Conservation (phyloP, 371 early-diverging fungal genomes). For the Nematocida major region DNA sequence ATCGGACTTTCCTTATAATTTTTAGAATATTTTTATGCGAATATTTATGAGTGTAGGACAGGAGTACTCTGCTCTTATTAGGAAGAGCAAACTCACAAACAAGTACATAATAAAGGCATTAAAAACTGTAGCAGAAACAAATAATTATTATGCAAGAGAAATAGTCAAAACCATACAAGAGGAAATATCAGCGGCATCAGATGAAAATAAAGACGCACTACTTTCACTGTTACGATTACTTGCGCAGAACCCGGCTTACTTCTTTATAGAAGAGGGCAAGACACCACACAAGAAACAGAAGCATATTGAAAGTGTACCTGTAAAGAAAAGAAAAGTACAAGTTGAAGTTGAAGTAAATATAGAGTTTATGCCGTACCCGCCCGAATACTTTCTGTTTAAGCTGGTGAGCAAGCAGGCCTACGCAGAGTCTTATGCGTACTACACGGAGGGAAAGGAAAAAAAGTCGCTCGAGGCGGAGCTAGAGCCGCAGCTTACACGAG, state of each 20-base stretch:
- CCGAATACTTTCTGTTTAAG: constrained; percentile 37
- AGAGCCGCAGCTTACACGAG: constrained; percentile 1
- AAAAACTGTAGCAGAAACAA: constrained; percentile 40
- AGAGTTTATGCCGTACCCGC: constrained; percentile 27
- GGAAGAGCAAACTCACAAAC: neutral
- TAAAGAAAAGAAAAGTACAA: neutral
- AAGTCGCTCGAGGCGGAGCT: neutral
- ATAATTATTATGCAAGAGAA: constrained; percentile 24
- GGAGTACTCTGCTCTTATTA: constrained; percentile 20
- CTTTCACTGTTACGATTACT: neutral
- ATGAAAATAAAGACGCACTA: constrained; percentile 30
- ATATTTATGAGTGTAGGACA: neutral
- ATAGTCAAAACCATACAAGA: constrained; percentile 14
- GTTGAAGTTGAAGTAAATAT: neutral
- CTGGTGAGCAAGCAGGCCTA: constrained; percentile 19
- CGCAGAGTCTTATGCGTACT: constrained; percentile 3
- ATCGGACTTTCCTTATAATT: neutral
- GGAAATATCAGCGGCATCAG: neutral
- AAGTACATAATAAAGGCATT: constrained; percentile 33
- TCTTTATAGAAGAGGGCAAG: neutral
- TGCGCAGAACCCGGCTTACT: neutral
- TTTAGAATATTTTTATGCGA: constrained; percentile 26
- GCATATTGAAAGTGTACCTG: neutral
- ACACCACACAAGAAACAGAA: neutral
- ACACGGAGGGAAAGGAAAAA: neutral